Conservation (phyloP, 768 basidiomycete species). For the Pisolithus albus region DNA sequence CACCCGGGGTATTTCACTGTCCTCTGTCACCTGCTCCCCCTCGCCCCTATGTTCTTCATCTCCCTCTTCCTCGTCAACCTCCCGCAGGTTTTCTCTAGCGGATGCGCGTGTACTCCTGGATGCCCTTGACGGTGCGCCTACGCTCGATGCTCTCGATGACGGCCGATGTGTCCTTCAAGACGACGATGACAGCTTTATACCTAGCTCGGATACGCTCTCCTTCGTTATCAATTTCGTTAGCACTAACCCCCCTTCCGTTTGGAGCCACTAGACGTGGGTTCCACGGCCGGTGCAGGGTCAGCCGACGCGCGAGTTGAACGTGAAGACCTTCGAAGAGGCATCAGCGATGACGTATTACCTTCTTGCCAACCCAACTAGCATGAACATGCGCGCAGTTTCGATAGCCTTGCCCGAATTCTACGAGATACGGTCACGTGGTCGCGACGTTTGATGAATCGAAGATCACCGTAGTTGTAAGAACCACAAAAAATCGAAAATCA, state of each 20-base stretch:
- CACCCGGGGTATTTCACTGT: slow-evolving; percentile 37
- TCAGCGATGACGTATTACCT: no score
- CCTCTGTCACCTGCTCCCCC: slow-evolving; percentile 33
- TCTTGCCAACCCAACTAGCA: no score
- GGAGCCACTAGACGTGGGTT: slow-evolving; percentile 25
- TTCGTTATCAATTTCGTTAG: slow-evolving; percentile 28
- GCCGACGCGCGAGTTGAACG: slow-evolving; percentile 45
- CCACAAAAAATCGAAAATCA: no score
- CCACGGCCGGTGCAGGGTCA: slow-evolving; percentile 30
- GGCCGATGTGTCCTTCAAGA: slow-evolving; percentile 19
- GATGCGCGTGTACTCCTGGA: slow-evolving; percentile 6
- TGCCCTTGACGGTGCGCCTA: slow-evolving; percentile 13
- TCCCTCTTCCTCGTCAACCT: slow-evolving; percentile 43
- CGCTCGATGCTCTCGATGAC: slow-evolving; percentile 25
- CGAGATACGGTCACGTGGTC: slow-evolving; percentile 25
- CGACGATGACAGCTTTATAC: slow-evolving; percentile 23
- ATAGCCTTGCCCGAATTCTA: no score
- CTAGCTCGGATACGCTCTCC: slow-evolving; percentile 33
- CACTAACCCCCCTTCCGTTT: slow-evolving; percentile 55
- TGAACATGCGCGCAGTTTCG: no score
- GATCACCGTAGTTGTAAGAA: no score
- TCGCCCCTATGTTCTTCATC: slow-evolving; percentile 32
- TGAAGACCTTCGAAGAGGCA: no score
- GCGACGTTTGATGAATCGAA: slow-evolving; percentile 75
- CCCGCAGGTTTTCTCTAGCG: slow-evolving; percentile 39